phyloP scores from a whole-genome alignment of 768 basidiomycete genomes.

The Crepidotus variabilis region DNA sequence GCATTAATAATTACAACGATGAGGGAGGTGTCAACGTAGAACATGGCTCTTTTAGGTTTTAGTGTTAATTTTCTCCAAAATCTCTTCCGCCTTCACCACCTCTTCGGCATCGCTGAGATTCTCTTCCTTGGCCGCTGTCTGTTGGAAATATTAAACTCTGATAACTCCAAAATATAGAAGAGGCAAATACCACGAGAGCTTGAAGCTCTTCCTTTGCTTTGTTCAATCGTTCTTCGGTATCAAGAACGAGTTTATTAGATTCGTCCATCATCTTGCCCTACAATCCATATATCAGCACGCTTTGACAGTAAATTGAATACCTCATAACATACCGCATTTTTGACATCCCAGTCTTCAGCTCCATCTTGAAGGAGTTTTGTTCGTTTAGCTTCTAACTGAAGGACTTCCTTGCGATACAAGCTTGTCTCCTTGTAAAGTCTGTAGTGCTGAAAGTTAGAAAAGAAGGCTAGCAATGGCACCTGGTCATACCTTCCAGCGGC shows the following conservation, averaged over 20 bases:
- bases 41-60: neutral
- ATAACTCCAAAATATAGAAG: neutral
- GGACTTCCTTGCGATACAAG: conserved; percentile 64
- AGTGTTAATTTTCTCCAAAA: conserved; percentile 33
- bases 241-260: conserved; percentile 76
- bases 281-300: neutral
- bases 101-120: conserved; percentile 37
- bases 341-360: conserved; percentile 74
- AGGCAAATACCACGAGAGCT: conserved; percentile 59
- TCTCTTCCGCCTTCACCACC: conserved; percentile 54
- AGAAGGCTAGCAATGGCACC: neutral
- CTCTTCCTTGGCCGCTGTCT: conserved; percentile 37
- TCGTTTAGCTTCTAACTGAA: conserved; percentile 52
- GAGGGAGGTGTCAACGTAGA: conserved; percentile 3
- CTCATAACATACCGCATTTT: conserved; percentile 51
- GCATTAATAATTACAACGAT: conserved; percentile 17
- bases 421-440: conserved; percentile 69
- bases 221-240: conserved; percentile 58
- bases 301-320: neutral
- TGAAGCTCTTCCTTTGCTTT: conserved; percentile 60
- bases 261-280: conserved; percentile 72
- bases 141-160: conserved; percentile 6
- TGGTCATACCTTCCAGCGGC: conserved; percentile 55
- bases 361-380: conserved; percentile 57
- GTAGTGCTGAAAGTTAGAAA: conserved; percentile 6